phyloP scores from a whole-genome alignment of 2,329 filamentous ascomycete species.

The Thermothelomyces thermophilus region DNA sequence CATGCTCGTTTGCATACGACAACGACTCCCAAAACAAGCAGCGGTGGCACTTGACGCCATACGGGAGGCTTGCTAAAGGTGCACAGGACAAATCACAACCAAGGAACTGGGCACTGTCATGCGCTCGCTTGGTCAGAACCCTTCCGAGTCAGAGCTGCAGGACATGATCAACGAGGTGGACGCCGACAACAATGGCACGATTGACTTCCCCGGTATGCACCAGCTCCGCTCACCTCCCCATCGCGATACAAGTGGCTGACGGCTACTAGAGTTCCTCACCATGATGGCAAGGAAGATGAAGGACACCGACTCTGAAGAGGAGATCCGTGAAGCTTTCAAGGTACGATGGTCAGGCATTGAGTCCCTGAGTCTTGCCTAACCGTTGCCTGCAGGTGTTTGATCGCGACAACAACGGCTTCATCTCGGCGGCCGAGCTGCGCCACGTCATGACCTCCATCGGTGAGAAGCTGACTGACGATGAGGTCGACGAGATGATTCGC shows the following conservation, averaged over 20 bases:
- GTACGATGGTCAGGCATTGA: constrained; percentile 35
- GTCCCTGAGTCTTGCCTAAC: constrained; percentile 14
- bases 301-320: constrained; percentile 85
- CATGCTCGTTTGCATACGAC: constrained; percentile 9
- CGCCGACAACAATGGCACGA: constrained; percentile 87
- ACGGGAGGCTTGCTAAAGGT: constrained; percentile 24
- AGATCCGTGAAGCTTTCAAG: constrained; percentile 86
- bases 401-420: constrained; percentile 87
- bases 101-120: constrained; percentile 88
- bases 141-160: constrained; percentile 82
- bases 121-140: constrained; percentile 85
- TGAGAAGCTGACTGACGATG: constrained; percentile 84
- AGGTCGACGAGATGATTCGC: constrained; percentile 90
- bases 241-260: constrained; percentile 26
- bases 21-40: background rate
- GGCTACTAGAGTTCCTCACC: constrained; percentile 67
- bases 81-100: constrained; percentile 77
- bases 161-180: constrained; percentile 95
- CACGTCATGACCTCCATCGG: constrained; percentile 91
- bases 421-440: constrained; percentile 79
- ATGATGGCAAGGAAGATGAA: constrained; percentile 97
- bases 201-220: constrained; percentile 75
- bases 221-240: background rate
- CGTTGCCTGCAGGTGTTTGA: constrained; percentile 59
- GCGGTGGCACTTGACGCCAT: too few species aligned